These are phyloP conservation scores for Phytophthora hybrid DNA, from an alignment of 352 stramenopile genomes.

Conservation along the genomic window DNA sequence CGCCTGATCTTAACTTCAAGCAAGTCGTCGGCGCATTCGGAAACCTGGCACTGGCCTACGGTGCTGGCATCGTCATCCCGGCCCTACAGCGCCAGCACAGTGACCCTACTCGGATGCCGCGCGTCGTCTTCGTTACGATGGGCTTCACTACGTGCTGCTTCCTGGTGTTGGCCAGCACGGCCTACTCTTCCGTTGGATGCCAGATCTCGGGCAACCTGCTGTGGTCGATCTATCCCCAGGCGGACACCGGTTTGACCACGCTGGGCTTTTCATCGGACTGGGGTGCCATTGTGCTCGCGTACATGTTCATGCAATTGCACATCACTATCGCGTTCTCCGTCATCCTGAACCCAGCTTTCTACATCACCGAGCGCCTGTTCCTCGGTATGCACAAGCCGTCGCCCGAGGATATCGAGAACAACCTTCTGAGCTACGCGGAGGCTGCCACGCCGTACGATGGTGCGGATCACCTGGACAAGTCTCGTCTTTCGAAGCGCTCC, in stretches of 20 bases:
- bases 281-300: conserved; percentile 24
- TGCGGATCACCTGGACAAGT: conserved; percentile 21
- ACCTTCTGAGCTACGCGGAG: conserved; percentile 25
- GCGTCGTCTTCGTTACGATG: conserved; percentile 48
- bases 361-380: conserved; percentile 28
- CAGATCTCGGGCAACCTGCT: conserved; percentile 29
- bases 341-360: conserved; percentile 28
- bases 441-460: conserved; percentile 14
- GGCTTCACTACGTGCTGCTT: conserved; percentile 47
- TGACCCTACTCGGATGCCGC: conserved; percentile 23
- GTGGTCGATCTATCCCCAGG: conserved; percentile 24
- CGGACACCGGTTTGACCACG: conserved; percentile 18
- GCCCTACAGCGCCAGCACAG: conserved; percentile 23
- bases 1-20: conserved; percentile 41
- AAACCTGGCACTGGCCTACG: conserved; percentile 45
- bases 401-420: conserved; percentile 24
- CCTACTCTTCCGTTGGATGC: conserved; percentile 48
- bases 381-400: conserved; percentile 24
- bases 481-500: conserved; percentile 23
- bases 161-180: conserved; percentile 40
- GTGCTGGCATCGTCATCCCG: conserved; percentile 34
- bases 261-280: conserved; percentile 23
- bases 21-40: conserved; percentile 43
- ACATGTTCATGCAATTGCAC: conserved; percentile 31
- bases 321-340: conserved; percentile 29